These are phyloP conservation scores for Larix kaempferi DNA, from an alignment of 75 land plant genomes.

Conservation along the genomic window DNA sequence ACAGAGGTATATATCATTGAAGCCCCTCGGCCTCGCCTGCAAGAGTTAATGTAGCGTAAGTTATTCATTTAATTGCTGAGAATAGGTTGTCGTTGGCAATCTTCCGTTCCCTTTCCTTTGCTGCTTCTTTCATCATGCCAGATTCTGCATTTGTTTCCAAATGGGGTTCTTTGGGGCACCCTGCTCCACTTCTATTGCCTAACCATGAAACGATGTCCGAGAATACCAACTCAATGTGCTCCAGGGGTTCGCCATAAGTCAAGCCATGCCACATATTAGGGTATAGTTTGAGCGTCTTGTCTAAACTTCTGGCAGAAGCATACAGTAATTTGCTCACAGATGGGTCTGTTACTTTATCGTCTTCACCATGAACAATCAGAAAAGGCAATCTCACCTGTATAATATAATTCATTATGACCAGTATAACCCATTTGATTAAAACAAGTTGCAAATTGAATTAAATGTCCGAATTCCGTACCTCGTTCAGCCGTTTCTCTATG, in stretches of 20 bases:
- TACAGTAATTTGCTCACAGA: conserved; percentile 58
- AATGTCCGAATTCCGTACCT: conserved; percentile 31
- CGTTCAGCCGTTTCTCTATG: conserved; percentile 51
- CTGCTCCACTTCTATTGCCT: conserved; percentile 30
- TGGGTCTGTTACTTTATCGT: conserved; percentile 81
- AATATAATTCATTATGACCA: too few species aligned
- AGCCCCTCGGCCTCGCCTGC: too few species aligned
- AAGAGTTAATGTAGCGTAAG: too few species aligned
- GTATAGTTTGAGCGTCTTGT: conserved; percentile 83
- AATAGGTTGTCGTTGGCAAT: not conserved
- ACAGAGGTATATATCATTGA: too few species aligned
- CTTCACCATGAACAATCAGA: conserved; percentile 75
- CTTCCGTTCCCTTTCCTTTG: not conserved
- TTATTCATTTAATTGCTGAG: too few species aligned
- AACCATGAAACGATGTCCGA: conserved; percentile 81
- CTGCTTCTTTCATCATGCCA: too few species aligned
- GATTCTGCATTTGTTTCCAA: too few species aligned
- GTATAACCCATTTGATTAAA: too few species aligned
- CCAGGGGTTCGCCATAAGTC: conserved; percentile 64
- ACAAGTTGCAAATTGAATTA: too few species aligned
- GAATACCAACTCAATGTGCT: conserved; percentile 69
- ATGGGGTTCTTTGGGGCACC: not conserved
- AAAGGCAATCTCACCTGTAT: conserved; percentile 72
- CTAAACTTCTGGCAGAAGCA: conserved; percentile 57
- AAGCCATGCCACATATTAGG: conserved; percentile 95